Evolutionary conservation across 352 stramenopile genomes (phyloP).

Genomic region (Phytopythium kandeliae): DNA sequence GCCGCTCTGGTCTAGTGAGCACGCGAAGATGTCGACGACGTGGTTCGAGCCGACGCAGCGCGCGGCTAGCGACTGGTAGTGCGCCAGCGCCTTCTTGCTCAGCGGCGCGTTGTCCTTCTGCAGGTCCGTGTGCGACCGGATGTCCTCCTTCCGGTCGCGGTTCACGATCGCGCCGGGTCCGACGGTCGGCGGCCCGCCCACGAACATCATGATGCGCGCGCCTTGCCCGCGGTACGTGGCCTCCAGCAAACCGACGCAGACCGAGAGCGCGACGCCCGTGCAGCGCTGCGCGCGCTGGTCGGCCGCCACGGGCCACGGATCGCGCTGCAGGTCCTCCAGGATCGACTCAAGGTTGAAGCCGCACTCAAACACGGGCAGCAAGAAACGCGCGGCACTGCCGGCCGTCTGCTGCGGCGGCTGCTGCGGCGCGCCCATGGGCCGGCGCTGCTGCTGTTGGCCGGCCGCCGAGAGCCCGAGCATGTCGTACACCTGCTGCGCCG

Average conservation of each 20-base stretch:
- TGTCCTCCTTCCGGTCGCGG: conserved; percentile 95
- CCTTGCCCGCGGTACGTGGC: conserved; percentile 93
- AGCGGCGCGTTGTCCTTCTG: conserved; percentile 93
- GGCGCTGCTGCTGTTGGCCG: conserved; percentile 37
- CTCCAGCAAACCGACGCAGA: conserved; percentile 96
- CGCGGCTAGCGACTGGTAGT: conserved; percentile 95
- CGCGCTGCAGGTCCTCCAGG: conserved; percentile 96
- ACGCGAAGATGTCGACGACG: conserved; percentile 99
- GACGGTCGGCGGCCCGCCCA: conserved; percentile 94
- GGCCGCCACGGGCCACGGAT: conserved; percentile 97
- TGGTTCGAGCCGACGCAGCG: conserved; percentile 91
- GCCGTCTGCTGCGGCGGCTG: conserved; percentile 74
- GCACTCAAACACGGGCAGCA: conserved; percentile 96
- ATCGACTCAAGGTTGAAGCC: conserved; percentile 97
- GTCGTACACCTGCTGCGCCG: conserved; percentile 93
- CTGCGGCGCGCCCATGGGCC: conserved; percentile 34
- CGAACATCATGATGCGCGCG: conserved; percentile 98
- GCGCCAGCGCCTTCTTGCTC: conserved; percentile 92
- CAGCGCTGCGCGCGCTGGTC: conserved; percentile 95
- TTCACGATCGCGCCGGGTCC: conserved; percentile 95
- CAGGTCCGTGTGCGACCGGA: conserved; percentile 95
- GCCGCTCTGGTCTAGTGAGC: conserved; percentile 95
- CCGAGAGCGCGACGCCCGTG: conserved; percentile 94
- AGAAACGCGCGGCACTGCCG: conserved; percentile 91
- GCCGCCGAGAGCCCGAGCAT: conserved; percentile 88